Conservation (phyloP, 208 protist genomes). For the Acanthamoeba culbertsoni region DNA sequence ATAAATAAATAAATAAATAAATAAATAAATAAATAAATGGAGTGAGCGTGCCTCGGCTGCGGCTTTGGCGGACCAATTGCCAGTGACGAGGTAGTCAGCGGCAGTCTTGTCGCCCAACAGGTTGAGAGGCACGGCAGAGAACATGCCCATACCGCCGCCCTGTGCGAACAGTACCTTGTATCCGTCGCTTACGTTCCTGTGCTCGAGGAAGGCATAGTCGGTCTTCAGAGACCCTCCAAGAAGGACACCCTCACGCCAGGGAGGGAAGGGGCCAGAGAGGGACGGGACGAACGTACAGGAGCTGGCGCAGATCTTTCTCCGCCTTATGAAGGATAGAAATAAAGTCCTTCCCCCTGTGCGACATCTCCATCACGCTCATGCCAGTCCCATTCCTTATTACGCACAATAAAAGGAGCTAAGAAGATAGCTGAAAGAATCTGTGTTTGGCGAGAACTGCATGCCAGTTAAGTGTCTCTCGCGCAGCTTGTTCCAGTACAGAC, state of each 20-base stretch:
- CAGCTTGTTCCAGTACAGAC: constrained; percentile 77
- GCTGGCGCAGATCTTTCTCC: constrained; percentile 71
- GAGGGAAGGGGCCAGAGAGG: neutral
- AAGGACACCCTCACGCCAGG: neutral
- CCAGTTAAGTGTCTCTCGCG: constrained; percentile 80
- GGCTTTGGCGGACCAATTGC: constrained; percentile 86
- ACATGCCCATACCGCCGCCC: constrained; percentile 83
- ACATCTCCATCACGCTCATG: constrained; percentile 86
- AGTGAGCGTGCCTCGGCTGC: constrained; percentile 77
- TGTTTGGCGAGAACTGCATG: neutral
- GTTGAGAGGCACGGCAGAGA: constrained; percentile 86
- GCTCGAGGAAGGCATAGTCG: neutral
- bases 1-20: too few species aligned
- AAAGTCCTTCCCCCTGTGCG: constrained; percentile 80
- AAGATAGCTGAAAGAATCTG: neutral
- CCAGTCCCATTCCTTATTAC: constrained; percentile 56
- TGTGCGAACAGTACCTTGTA: constrained; percentile 86
- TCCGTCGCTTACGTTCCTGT: constrained; percentile 77
- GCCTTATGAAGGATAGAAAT: constrained; percentile 70
- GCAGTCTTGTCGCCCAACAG: constrained; percentile 72
- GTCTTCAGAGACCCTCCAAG: too few species aligned
- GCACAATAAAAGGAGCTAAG: neutral
- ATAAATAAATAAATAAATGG: too few species aligned
- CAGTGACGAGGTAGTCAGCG: constrained; percentile 85
- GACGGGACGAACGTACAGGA: constrained; percentile 68